phyloP scores from a whole-genome alignment of 2,329 filamentous ascomycete genomes.

The Penicillium crustosum region DNA sequence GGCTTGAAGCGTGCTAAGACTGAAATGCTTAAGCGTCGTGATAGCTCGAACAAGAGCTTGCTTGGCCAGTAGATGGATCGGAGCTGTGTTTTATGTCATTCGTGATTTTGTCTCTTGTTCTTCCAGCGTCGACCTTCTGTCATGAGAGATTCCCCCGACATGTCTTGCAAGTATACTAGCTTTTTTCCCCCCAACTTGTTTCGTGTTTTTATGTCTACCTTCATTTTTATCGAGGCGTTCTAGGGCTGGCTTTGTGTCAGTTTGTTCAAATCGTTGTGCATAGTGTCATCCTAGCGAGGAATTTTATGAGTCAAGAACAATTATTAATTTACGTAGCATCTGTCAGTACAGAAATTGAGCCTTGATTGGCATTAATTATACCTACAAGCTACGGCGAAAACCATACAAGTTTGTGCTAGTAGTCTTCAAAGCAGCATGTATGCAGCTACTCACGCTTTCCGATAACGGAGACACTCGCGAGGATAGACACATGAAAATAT shows the following conservation, averaged over 20 bases:
- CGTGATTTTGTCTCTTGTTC: slow-evolving; percentile 21
- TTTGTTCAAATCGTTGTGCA: slow-evolving; percentile 11
- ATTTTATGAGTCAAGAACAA: slow-evolving; percentile 1
- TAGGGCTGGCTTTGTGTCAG: neutral
- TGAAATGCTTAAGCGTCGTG: slow-evolving; percentile 41
- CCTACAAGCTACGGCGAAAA: neutral
- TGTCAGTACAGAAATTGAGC: neutral
- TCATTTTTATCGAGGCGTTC: neutral
- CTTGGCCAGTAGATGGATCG: slow-evolving; percentile 10
- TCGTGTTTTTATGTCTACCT: slow-evolving; percentile 3
- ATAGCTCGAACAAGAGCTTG: slow-evolving; percentile 29
- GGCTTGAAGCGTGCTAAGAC: slow-evolving; percentile 45
- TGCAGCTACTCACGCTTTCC: slow-evolving; percentile 5
- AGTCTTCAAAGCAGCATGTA: slow-evolving; percentile 1
- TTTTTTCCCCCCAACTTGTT: slow-evolving; percentile 3
- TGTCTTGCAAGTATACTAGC: slow-evolving; percentile 20
- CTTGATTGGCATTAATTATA: neutral
- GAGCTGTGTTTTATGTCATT: slow-evolving; percentile 28
- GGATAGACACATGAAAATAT: slow-evolving; percentile 17
- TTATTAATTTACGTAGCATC: neutral
- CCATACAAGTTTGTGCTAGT: neutral
- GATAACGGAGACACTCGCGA: slow-evolving; percentile 9
- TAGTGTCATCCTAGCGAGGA: slow-evolving; percentile 11
- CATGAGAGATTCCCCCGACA: slow-evolving; percentile 27
- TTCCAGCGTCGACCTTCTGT: slow-evolving; percentile 23